A percentile compares a stretch with the other conserved stretches of the same genome.
Conservation (phyloP, 116 monocot species). For the Thalassia testudinum region DNA sequence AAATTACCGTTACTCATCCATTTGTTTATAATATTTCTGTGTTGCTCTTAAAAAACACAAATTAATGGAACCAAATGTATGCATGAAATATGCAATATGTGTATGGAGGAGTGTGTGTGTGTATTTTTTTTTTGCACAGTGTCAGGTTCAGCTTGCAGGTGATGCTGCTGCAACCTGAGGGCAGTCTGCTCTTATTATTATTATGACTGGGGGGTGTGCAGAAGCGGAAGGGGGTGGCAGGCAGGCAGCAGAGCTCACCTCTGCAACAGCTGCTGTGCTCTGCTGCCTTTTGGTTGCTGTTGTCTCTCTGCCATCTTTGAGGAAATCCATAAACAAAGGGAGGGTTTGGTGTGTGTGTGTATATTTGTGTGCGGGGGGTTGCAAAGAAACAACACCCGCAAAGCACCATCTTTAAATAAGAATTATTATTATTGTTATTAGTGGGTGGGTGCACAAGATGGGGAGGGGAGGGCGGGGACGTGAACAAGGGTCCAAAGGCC, state of each 20-base stretch:
- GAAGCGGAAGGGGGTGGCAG: conserved; percentile 5
- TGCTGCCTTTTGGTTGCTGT: conserved; percentile 22
- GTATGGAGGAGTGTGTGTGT: too few relatives aligned
- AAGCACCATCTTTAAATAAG: background rate
- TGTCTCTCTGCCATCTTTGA: conserved; percentile 13
- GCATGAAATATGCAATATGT: too few relatives aligned
- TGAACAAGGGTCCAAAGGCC: too few relatives aligned
- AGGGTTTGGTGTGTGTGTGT: background rate
- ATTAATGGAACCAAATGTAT: too few relatives aligned
- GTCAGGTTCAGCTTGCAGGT: conserved; percentile 1
- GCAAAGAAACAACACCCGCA: background rate
- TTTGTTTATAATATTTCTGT: too few relatives aligned
- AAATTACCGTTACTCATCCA: too few relatives aligned
- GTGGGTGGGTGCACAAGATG: background rate
- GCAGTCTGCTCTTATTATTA: conserved; percentile 25
- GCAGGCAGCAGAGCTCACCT: conserved; percentile 2
- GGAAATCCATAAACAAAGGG: conserved; percentile 13
- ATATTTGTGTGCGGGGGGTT: too few relatives aligned
- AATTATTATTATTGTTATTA: too few relatives aligned
- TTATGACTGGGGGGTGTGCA: conserved; percentile 16
- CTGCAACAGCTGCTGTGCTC: conserved; percentile 23
- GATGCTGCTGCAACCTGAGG: conserved; percentile 28
- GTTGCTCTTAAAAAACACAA: too few relatives aligned
- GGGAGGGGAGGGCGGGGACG: background rate
- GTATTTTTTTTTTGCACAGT: too few relatives aligned